Conservation (phyloP, 805 yeast species). For the Cyberlindnera euphorbiae region DNA sequence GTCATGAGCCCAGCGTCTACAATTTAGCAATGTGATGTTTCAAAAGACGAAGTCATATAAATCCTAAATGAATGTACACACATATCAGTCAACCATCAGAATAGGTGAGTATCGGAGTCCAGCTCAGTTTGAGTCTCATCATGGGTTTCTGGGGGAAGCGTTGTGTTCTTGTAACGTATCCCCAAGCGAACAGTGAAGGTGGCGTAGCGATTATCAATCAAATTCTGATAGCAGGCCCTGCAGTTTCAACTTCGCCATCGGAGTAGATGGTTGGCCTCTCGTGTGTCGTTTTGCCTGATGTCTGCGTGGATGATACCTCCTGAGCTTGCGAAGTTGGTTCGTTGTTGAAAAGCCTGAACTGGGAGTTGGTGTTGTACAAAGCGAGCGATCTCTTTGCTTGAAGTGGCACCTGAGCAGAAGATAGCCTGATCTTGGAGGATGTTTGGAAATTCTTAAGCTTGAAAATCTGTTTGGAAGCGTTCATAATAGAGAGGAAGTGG, state of each 20-base stretch:
- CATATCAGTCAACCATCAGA: no score
- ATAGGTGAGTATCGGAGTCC: no score
- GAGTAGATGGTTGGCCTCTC: constrained; percentile 26
- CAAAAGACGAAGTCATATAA: no score
- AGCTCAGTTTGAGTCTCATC: no score
- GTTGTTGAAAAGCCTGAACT: constrained; percentile 22
- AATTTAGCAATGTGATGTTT: no score
- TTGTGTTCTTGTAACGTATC: no score
- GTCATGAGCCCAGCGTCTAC: no score
- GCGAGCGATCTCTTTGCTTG: constrained; percentile 20
- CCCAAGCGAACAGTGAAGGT: no score
- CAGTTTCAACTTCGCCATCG: constrained; percentile 29
- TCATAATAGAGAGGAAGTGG: neutral
- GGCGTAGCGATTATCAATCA: constrained; percentile 1
- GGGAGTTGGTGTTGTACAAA: constrained; percentile 16
- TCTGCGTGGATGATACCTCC: constrained; percentile 7
- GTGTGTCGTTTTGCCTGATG: constrained; percentile 11
- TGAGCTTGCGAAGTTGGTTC: constrained; percentile 8
- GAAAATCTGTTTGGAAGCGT: constrained; percentile 14
- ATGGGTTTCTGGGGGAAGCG: no score
- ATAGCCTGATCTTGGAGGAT: constrained; percentile 23
- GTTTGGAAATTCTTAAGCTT: constrained; percentile 24
- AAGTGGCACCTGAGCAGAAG: constrained; percentile 7
- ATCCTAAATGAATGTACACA: no score
- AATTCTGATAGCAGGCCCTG: constrained; percentile 26